These are phyloP conservation scores for Plectranthus barbatus DNA, from an alignment of 257 asterid species.

Conservation along the genomic window DNA sequence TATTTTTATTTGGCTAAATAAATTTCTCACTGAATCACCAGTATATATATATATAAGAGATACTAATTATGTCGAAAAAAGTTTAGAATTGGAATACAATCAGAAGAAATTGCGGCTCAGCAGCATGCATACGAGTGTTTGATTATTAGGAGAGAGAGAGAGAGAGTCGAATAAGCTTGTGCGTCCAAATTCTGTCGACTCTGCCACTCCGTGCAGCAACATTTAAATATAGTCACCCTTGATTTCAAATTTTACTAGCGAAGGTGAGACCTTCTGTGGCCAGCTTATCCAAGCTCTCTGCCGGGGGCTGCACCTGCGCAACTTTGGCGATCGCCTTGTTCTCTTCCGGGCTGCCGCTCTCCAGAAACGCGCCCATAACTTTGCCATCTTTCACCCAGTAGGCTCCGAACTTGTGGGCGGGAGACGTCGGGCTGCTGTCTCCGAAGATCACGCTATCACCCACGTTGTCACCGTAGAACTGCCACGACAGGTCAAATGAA, in stretches of 20 bases:
- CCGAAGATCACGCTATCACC: constrained; percentile 76
- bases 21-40: too few relatives aligned
- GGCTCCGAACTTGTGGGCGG: constrained; percentile 68
- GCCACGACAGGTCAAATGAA: constrained; percentile 75
- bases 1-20: too few relatives aligned
- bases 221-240: background rate
- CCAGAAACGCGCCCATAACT: constrained; percentile 69
- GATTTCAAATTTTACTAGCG: constrained; percentile 56
- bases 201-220: background rate
- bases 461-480: constrained; percentile 75
- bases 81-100: too few relatives aligned
- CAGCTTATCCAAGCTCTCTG: constrained; percentile 46
- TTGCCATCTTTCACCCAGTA: constrained; percentile 81
- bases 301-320: constrained; percentile 63
- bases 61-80: too few relatives aligned
- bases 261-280: constrained; percentile 62
- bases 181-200: background rate
- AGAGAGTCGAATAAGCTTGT: background rate
- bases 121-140: too few relatives aligned
- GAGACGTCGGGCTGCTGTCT: constrained; percentile 49
- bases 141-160: background rate
- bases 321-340: constrained; percentile 76
- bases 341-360: constrained; percentile 76
- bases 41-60: too few relatives aligned
- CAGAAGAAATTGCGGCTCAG: too few relatives aligned